Evolutionary conservation across 441 rosid genomes (phyloP), one percentile per base, ranked within the genome.

Genomic region (Pelargonium cotyledonis): DNA sequence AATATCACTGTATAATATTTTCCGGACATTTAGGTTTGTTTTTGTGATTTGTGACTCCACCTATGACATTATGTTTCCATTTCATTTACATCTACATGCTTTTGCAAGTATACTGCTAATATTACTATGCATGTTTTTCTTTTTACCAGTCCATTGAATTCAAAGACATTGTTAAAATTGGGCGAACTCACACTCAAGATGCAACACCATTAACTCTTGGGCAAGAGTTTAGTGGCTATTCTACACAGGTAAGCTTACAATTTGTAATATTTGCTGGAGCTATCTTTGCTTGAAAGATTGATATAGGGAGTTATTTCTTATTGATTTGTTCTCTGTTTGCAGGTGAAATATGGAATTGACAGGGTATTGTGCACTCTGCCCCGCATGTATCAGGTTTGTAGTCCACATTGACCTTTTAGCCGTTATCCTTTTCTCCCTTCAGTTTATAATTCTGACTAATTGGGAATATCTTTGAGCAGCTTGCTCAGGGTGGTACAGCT

Each of bases 401-500:
- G 76, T 38, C 44, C 58, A 73, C 31, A 41, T 62, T 66, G 26
- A 74, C 55, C 18, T 46, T 49, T 53, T 18, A 68, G 16, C 10
- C 71, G 38, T 73, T 35, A 21, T 19, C 15, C 18, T 61, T 5
- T 64, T 18, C 16, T 15, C 58, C 18, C 67, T 11, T 49, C 8
- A 51, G 19, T n/a, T 65, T 16, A 35, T 31, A 38, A 46, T 73
- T 79, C 80, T 87, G 78, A 86, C 73, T 70, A 70, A 65, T 66
- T 57, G 38, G 63, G 71, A 21, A 61, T 65, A 35, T 73, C 72
- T 51, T 79, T 81, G 75, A 57, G 77, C 87, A 94, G 99, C 95
- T 94, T 79, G 99, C 99, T 74, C 97, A 94, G 79, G 99, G 99
- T 73, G 97, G 97, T 73, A 94, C 99, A 74, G 99, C 99, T 62